Evolutionary conservation across 805 yeast genomes (phyloP).

Genomic region (Komagataella phaffii): DNA sequence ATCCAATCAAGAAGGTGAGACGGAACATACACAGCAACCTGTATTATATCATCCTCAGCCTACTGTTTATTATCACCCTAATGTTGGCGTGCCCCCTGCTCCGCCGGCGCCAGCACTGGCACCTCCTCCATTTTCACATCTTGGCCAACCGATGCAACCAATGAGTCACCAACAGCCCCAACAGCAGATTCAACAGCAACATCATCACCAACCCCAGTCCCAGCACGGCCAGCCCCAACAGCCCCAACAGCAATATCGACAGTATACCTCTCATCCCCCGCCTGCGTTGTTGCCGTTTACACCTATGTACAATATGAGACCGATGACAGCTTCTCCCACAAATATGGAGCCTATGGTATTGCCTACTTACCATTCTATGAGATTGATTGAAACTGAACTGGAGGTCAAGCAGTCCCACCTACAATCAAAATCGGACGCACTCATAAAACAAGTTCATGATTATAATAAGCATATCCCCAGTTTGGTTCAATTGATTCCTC

Average conservation of each 20-base stretch:
- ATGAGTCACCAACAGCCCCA: conserved; percentile 4
- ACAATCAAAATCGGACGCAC: background rate
- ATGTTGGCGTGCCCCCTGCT: background rate
- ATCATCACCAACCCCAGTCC: background rate
- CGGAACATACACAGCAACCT: conserved; percentile 1
- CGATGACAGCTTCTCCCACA: background rate
- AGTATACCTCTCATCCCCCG: background rate
- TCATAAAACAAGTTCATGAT: background rate
- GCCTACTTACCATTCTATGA: background rate
- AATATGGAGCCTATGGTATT: background rate
- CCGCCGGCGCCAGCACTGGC: conserved; percentile 1
- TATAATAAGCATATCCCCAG: background rate
- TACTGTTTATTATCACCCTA: background rate
- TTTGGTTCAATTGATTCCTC: background rate
- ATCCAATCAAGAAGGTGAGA: background rate
- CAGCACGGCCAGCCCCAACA: background rate
- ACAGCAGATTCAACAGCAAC: conserved; percentile 4
- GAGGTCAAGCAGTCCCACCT: background rate
- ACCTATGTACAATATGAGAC: background rate
- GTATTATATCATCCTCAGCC: background rate
- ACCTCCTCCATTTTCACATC: conserved; percentile 1
- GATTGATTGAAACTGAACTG: background rate
- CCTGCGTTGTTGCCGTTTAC: background rate
- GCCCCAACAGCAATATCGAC: conserved; percentile 3
- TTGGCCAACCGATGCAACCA: conserved; percentile 4